phyloP scores from a whole-genome alignment of 805 yeast species.

The Wickerhamiella azymoides region DNA sequence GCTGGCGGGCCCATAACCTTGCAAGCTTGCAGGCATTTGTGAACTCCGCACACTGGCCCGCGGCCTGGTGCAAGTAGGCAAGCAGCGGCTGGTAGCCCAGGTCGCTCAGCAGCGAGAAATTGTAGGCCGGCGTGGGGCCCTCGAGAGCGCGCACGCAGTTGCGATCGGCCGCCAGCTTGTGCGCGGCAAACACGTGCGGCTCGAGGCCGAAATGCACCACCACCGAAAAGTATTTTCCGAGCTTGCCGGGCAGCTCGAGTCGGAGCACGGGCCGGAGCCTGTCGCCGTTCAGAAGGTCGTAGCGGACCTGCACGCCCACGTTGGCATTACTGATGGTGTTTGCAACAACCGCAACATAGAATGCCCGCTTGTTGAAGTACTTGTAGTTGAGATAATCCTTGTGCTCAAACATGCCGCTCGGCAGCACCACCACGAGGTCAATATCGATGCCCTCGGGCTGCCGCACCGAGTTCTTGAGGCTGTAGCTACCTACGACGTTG shows the following conservation, averaged over 20 bases:
- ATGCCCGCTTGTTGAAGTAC: constrained; percentile 79
- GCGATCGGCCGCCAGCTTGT: constrained; percentile 64
- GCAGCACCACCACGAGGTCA: constrained; percentile 78
- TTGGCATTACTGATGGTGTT: constrained; percentile 38
- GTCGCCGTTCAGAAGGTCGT: constrained; percentile 64
- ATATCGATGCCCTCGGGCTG: constrained; percentile 52
- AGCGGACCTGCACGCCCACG: constrained; percentile 44
- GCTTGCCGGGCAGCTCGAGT: constrained; percentile 26
- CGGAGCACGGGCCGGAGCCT: constrained; percentile 58
- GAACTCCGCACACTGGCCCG: constrained; percentile 44
- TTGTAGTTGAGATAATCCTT: constrained; percentile 87
- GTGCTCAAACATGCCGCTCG: constrained; percentile 53
- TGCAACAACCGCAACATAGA: constrained; percentile 68
- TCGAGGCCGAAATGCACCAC: constrained; percentile 65
- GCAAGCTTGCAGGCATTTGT: constrained; percentile 80
- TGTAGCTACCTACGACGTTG: constrained; percentile 77
- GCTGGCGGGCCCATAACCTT: constrained; percentile 77
- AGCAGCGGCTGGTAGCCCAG: constrained; percentile 55
- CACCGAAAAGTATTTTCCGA: constrained; percentile 42
- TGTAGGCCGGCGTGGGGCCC: constrained; percentile 71
- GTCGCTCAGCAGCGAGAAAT: constrained; percentile 62
- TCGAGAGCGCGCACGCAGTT: constrained; percentile 50
- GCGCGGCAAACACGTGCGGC: constrained; percentile 51
- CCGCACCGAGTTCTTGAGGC: constrained; percentile 66
- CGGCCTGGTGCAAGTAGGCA: constrained; percentile 60